Evolutionary conservation across 805 yeast species (phyloP), one percentile per base, ranked within the genome.

Genomic region (Saccharomycopsis sp.): DNA sequence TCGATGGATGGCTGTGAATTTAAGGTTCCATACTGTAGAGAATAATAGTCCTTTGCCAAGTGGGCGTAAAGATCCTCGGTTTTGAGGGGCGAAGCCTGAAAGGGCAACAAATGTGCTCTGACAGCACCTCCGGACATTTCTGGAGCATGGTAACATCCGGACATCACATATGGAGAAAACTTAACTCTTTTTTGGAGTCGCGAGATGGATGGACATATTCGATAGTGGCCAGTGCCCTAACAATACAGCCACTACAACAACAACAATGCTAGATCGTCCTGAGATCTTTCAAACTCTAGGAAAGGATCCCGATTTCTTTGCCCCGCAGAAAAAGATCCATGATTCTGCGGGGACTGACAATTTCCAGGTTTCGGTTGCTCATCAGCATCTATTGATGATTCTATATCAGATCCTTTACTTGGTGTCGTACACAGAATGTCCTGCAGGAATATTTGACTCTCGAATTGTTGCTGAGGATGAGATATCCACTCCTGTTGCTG

Each of bases 331-430:
- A 63, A 68, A 75, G 49, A 81, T 81, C 34, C 71, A 75, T 56
- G 78, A 76, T 53, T 62, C 76, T 1, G 66, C 67, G 19, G 79
- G 77, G 5, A 73, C 80, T 0, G 68, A 66, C 2, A 62, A 65
- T 7, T 81, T 82, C 66, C 82, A 78, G 24, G 64, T 68, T 9
- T 80, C 85, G 5, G 61, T 71, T 0, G 80, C 83, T 1, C 62
- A 78, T 15, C 63, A 64, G 2, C 73, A 80, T 50, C 63, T 81
- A 2, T 71, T 74, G 50, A 63, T 64, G 19, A 64, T 74, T 3
- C 56, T 80, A 3, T 68, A 72, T 8, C 66, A 69, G 41, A 75
- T 80, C 23, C 72, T 78, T 2, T 59, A 64, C 2, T 64, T 75
- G 53, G 73, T 78, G n/a, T 69, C 74, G n/a, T 60, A 69, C 5